Percentiles rank a stretch among this genome's conserved stretches.
These are phyloP conservation scores for Penicillium vulpinum DNA, from an alignment of 2,329 filamentous ascomycete species.

Conservation along the genomic window DNA sequence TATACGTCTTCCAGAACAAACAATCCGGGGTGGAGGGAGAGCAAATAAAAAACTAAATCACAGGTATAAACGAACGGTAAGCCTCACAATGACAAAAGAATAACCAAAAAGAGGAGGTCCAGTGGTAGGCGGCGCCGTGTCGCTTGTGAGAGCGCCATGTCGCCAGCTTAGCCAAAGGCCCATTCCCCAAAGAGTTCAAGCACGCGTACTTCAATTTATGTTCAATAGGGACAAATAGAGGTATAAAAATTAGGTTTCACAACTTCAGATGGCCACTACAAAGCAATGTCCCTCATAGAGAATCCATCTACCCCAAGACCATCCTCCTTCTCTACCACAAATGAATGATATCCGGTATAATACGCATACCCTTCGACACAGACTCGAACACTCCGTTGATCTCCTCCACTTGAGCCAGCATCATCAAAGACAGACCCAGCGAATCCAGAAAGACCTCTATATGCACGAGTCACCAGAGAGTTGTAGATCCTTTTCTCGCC, in stretches of 20 bases:
- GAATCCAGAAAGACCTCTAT: slow-evolving; percentile 14
- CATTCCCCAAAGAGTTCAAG: not conserved
- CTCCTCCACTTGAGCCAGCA: not conserved
- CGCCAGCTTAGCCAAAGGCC: not conserved
- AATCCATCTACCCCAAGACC: slow-evolving; percentile 15
- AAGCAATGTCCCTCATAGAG: slow-evolving; percentile 9
- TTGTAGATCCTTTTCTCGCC: slow-evolving; percentile 38
- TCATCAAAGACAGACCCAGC: slow-evolving; percentile 12
- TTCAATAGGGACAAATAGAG: not conserved
- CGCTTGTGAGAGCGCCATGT: not conserved
- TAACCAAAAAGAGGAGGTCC: not conserved
- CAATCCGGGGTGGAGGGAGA: not conserved
- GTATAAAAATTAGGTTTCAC: not conserved
- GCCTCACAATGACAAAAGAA: no score
- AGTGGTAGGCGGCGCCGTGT: not conserved
- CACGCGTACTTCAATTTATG: no score
- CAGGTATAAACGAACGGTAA: not conserved
- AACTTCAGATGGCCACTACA: not conserved
- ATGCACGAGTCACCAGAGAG: slow-evolving; percentile 31
- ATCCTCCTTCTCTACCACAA: slow-evolving; percentile 16
- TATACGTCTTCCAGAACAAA: not conserved
- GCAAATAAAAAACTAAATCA: not conserved
- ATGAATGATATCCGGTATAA: slow-evolving; percentile 17
- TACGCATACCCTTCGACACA: slow-evolving; percentile 14
- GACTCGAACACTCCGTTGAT: slow-evolving; percentile 1